phyloP scores from a whole-genome alignment of 768 basidiomycete species.

The Hydnum rufescens region DNA sequence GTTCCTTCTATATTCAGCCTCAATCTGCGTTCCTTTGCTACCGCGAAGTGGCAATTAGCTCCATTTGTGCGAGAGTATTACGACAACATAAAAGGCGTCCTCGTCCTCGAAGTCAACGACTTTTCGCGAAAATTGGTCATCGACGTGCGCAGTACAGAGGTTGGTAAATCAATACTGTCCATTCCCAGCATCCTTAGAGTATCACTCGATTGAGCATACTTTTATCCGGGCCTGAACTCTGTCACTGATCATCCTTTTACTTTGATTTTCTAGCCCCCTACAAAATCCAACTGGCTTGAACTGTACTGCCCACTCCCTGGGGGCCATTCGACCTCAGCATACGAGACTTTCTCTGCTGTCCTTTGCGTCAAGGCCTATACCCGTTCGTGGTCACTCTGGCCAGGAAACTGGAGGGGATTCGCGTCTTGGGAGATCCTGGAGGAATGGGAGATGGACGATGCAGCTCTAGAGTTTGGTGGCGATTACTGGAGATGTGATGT shows the following conservation, averaged over 20 bases:
- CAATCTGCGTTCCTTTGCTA: no score
- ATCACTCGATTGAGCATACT: no score
- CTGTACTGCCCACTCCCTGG: not conserved
- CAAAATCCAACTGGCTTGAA: not conserved
- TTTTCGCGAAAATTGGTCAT: not conserved
- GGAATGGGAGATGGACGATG: not conserved
- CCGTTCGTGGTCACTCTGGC: not conserved
- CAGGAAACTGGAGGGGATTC: no score
- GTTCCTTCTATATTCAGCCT: not conserved
- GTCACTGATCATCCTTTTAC: not conserved
- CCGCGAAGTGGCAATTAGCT: not conserved
- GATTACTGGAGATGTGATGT: conserved; percentile 1
- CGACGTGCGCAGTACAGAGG: not conserved
- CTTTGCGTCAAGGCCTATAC: not conserved
- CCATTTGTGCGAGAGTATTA: not conserved
- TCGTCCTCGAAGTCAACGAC: not conserved
- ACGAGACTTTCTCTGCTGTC: not conserved
- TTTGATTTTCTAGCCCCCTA: not conserved
- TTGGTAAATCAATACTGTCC: no score
- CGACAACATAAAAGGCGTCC: not conserved
- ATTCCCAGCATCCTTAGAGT: no score
- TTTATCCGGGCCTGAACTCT: no score
- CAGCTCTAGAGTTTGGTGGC: conserved; percentile 2
- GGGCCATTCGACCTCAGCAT: not conserved
- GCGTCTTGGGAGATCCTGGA: not conserved